Conservation (phyloP, 1,284 basidiomycete genomes). For the Laetiporus sulphureus region DNA sequence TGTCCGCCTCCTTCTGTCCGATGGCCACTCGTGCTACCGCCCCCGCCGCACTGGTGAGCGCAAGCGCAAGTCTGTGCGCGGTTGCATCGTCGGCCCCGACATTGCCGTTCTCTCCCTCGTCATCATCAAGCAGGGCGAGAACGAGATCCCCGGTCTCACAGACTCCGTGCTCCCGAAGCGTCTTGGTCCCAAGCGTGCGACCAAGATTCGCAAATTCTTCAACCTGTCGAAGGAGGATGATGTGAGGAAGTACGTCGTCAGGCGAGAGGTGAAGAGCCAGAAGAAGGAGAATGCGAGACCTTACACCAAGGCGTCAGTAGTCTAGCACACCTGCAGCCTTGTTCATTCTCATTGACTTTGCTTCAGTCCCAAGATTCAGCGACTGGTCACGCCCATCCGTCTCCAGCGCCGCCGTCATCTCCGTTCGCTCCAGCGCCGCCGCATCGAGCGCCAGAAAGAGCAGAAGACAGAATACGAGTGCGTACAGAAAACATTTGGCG, state of each 20-base stretch:
- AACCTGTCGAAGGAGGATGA: slow-evolving; percentile 98
- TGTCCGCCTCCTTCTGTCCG: slow-evolving; percentile 89
- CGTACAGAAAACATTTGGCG: slow-evolving; percentile 19
- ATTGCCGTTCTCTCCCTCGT: slow-evolving; percentile 93
- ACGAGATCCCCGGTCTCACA: slow-evolving; percentile 89
- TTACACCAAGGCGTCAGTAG: slow-evolving; percentile 95
- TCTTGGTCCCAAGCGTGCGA: slow-evolving; percentile 91
- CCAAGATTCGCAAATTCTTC: slow-evolving; percentile 97
- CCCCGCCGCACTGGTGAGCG: slow-evolving; percentile 91
- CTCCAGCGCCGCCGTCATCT: slow-evolving; percentile 97
- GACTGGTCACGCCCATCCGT: slow-evolving; percentile 90
- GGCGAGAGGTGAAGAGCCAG: slow-evolving; percentile 82
- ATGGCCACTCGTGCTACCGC: slow-evolving; percentile 98
- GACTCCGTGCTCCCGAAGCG: slow-evolving; percentile 93
- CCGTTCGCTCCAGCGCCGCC: slow-evolving; percentile 83
- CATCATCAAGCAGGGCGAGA: slow-evolving; percentile 96
- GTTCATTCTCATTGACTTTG: background rate
- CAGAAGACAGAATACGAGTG: slow-evolving; percentile 90
- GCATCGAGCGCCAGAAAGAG: slow-evolving; percentile 89
- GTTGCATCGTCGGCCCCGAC: slow-evolving; percentile 96
- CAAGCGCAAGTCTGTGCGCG: slow-evolving; percentile 97
- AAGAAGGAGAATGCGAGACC: slow-evolving; percentile 95
- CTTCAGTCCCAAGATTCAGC: slow-evolving; percentile 78
- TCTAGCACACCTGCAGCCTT: background rate
- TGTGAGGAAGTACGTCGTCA: slow-evolving; percentile 94